Percentiles rank a stretch among this genome's conserved stretches.
Evolutionary conservation across 2,329 filamentous ascomycete species (phyloP).

Genomic region (Penicillium sp.): DNA sequence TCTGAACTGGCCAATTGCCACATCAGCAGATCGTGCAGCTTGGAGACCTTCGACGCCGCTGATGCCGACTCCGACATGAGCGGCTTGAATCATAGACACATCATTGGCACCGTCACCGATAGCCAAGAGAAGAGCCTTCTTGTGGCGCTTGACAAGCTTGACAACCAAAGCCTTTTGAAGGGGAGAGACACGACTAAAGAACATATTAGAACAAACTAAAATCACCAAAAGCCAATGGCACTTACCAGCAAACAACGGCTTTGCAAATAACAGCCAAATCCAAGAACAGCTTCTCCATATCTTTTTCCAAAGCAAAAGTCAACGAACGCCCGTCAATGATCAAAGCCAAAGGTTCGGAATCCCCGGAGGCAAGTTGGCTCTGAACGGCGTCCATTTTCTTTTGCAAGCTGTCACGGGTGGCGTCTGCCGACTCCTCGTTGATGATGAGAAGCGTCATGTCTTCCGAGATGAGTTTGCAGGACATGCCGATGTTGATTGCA

Average conservation of each 20-base stretch:
- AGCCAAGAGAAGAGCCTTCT: slow-evolving; percentile 86
- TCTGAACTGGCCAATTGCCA: slow-evolving; percentile 93
- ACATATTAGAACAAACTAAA: slow-evolving; percentile 5
- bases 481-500: slow-evolving; percentile 99
- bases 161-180: slow-evolving; percentile 96
- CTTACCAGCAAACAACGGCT: slow-evolving; percentile 86
- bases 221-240: slow-evolving; percentile 5
- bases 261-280: slow-evolving; percentile 95
- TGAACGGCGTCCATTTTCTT: slow-evolving; percentile 92
- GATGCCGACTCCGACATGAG: slow-evolving; percentile 96
- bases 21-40: slow-evolving; percentile 90
- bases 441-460: slow-evolving; percentile 98
- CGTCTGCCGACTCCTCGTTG: slow-evolving; percentile 79
- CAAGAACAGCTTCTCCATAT: slow-evolving; percentile 88
- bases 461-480: slow-evolving; percentile 95
- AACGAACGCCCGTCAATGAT: slow-evolving; percentile 96
- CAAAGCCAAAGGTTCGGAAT: slow-evolving; percentile 79
- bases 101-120: slow-evolving; percentile 98
- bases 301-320: slow-evolving; percentile 87
- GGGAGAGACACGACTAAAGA: slow-evolving; percentile 79
- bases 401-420: slow-evolving; percentile 81
- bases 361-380: slow-evolving; percentile 65
- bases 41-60: slow-evolving; percentile 96
- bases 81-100: slow-evolving; percentile 99
- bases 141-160: slow-evolving; percentile 93